Conservation (phyloP, 306 rosid genomes). For the Geum urbanum region DNA sequence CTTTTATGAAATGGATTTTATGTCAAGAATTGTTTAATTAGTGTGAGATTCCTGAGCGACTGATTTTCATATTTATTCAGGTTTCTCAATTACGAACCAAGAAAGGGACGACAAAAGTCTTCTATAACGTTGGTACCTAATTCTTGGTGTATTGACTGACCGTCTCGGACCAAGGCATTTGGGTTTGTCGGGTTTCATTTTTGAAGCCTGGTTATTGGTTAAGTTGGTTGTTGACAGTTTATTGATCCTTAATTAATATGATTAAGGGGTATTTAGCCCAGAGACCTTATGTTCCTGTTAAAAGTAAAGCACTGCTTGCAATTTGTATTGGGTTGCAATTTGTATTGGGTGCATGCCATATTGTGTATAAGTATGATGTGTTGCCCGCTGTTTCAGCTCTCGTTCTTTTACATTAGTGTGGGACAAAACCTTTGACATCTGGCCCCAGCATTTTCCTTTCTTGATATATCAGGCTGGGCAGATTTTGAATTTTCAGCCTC, state of each 20-base stretch:
- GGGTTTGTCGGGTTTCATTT: neutral
- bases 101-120: slow-evolving; percentile 66
- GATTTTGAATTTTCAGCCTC: too few species aligned
- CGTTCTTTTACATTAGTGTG: too few species aligned
- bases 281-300: too few species aligned
- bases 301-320: neutral
- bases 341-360: neutral
- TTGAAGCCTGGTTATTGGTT: neutral
- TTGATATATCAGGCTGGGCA: too few species aligned
- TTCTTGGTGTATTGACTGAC: neutral
- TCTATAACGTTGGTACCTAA: slow-evolving; percentile 45
- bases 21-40: neutral
- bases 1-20: neutral
- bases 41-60: neutral
- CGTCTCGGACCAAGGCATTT: neutral
- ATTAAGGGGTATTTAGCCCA: neutral
- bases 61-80: slow-evolving; percentile 36
- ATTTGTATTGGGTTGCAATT: neutral
- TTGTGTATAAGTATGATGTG: neutral
- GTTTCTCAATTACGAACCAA: slow-evolving; percentile 63
- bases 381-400: neutral
- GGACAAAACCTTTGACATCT: too few species aligned
- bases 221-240: neutral
- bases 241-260: neutral
- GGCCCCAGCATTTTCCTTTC: too few species aligned